These are phyloP conservation scores for Saccharum spontaneum DNA, from an alignment of 176 grass and related monocot genomes.

Conservation along the genomic window DNA sequence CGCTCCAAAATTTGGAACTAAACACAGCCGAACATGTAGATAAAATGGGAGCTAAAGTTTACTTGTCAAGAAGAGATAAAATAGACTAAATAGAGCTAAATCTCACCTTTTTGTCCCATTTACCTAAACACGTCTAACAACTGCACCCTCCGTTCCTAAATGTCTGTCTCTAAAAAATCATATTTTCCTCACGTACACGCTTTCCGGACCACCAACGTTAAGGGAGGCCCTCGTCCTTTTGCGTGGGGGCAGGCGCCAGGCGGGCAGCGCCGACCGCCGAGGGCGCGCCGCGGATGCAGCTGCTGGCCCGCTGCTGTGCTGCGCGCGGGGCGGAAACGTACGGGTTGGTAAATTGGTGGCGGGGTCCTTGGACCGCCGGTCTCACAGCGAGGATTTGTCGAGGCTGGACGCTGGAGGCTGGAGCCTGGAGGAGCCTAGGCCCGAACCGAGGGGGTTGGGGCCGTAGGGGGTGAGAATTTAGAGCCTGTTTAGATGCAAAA, in stretches of 20 bases:
- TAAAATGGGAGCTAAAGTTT: too few species aligned
- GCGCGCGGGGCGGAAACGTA: neutral
- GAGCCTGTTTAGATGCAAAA: too few species aligned
- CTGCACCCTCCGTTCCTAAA: too few species aligned
- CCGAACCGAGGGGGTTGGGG: neutral
- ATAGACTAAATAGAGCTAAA: too few species aligned
- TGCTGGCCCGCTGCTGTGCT: neutral
- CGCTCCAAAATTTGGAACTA: too few species aligned
- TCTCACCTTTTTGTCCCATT: too few species aligned
- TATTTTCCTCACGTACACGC: too few species aligned
- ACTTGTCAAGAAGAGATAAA: too few species aligned
- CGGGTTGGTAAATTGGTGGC: neutral
- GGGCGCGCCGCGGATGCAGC: neutral
- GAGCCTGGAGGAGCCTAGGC: neutral
- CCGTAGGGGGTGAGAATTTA: neutral
- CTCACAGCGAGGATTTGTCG: neutral
- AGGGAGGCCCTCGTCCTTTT: neutral
- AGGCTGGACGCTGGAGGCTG: neutral
- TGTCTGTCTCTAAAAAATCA: too few species aligned
- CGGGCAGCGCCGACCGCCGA: neutral
- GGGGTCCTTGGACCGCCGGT: neutral
- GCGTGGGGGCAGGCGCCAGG: neutral
- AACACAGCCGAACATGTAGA: too few species aligned
- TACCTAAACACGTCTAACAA: too few species aligned
- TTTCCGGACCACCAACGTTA: too few species aligned